Evolutionary conservation across 768 basidiomycete genomes (phyloP), one percentile per base, ranked within the genome.

Genomic region (Boletus pseudo-olivaceus): DNA sequence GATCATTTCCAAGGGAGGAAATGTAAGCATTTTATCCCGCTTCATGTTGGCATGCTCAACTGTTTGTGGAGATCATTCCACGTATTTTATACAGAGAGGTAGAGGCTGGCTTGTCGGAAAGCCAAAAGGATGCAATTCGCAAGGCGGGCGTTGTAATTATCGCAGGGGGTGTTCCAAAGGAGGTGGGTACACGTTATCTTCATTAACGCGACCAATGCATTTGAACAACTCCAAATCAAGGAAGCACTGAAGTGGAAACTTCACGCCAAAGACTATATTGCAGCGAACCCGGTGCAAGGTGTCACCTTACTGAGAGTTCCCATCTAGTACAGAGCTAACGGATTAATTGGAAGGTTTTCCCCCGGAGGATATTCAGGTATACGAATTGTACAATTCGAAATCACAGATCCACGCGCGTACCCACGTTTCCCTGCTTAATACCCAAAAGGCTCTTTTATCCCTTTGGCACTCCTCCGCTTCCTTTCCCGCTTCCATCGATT

Each of bases 341-440:
- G 15, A 14, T 19, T 34, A 8, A 37, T 23, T 12, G 32, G 1
- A 62, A 87, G 87, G 88, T 7, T 87, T 82, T 58, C 89, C 89
- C 0, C 71, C 75, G 4, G 76, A 82, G 35, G 77, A 88, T 57
- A 82, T 86, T 46, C 86, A 90, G 67, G 86, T 82, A 7, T 90
- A 78, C 63, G 88, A 90, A 61, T 64, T 90, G 14, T 90, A 90
- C 74, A 86, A 88, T 69, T 79, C 83, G 5, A 75, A 72, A 40
- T 62, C 79, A 14, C 88, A 90, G 66, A 77, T 83, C 1, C 65
- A 67, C n/a, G 90, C 87, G 1, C 83, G 89, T 34, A 81, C 85
- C 0, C 87, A 91, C 58, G 80, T 81, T 0, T 72, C 75, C 2
- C 55, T 85, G 1, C 71, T 90, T 17, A 64, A 72, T 7, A 82